A percentile compares a stretch with the other conserved stretches of the same genome.
Conservation (phyloP, 2,329 filamentous ascomycete species). For the Clonostachys rhizophaga region DNA sequence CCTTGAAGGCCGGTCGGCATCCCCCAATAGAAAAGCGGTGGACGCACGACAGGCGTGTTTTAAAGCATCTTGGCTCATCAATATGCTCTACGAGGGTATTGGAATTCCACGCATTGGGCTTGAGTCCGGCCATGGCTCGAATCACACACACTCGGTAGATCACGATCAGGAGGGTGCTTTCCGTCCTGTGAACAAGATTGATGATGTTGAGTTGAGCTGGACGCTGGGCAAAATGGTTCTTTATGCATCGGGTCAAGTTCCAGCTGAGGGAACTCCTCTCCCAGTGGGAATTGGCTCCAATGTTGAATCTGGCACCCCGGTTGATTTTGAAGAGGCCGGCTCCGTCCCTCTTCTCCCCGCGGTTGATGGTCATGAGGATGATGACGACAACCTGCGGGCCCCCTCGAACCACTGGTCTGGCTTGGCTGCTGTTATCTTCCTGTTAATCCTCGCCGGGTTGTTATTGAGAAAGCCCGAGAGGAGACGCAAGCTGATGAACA, state of each 20-base stretch:
- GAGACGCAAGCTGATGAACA: conserved; percentile 32
- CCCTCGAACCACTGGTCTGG: conserved; percentile 70
- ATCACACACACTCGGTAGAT: conserved; percentile 67
- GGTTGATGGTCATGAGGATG: conserved; percentile 31
- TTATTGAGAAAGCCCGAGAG: conserved; percentile 78
- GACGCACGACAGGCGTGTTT: conserved; percentile 89
- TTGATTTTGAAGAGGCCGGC: conserved; percentile 81
- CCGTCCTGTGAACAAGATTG: conserved; percentile 88
- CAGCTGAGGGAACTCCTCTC: conserved; percentile 51
- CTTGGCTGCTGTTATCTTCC: conserved; percentile 71
- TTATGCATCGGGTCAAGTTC: conserved; percentile 86
- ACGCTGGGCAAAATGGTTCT: conserved; percentile 95
- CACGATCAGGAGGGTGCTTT: conserved; percentile 77
- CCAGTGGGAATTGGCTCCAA: conserved; percentile 95
- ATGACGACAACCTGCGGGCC: conserved; percentile 53
- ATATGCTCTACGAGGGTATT: conserved; percentile 91
- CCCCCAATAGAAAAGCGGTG: conserved; percentile 71
- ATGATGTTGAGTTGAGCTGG: conserved; percentile 92
- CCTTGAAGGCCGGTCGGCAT: conserved; percentile 63
- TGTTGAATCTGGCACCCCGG: conserved; percentile 53
- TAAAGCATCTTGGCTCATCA: conserved; percentile 97
- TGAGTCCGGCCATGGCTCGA: conserved; percentile 54
- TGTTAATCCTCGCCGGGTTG: conserved; percentile 65
- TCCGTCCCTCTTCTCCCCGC: conserved; percentile 34
- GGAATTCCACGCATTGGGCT: conserved; percentile 83